These are phyloP conservation scores for Aspergillus panamensis DNA, from an alignment of 495 filamentous ascomycete species.

Conservation along the genomic window DNA sequence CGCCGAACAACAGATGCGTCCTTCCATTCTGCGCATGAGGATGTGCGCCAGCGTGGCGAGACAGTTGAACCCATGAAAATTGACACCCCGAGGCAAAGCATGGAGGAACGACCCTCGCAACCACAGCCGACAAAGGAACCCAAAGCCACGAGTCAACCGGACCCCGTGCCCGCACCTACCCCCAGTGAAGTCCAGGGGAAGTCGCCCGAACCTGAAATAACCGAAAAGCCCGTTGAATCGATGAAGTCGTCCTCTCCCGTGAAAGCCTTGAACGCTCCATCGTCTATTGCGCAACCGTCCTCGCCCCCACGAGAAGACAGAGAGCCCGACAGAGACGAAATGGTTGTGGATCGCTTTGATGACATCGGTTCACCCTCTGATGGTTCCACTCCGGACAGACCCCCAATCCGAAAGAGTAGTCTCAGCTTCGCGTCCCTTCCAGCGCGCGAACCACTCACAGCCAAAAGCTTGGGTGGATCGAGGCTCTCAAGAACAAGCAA, in stretches of 20 bases:
- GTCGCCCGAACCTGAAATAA: background rate
- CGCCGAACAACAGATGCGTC: conserved; percentile 55
- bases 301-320: conserved; percentile 25
- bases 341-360: conserved; percentile 48
- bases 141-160: conserved; percentile 8
- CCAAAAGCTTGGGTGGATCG: conserved; percentile 73
- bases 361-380: conserved; percentile 60
- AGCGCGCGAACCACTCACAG: conserved; percentile 78
- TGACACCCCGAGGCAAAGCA: conserved; percentile 24
- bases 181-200: conserved; percentile 17
- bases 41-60: conserved; percentile 41
- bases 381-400: conserved; percentile 57
- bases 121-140: conserved; percentile 20
- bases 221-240: conserved; percentile 9
- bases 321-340: conserved; percentile 44
- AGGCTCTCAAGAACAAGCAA: conserved; percentile 75
- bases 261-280: conserved; percentile 13
- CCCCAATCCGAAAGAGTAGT: conserved; percentile 83
- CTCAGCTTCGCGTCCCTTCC: conserved; percentile 89
- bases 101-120: conserved; percentile 16
- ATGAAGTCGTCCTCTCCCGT: conserved; percentile 20
- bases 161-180: conserved; percentile 22
- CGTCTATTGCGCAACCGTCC: conserved; percentile 4
- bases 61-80: conserved; percentile 36
- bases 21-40: conserved; percentile 68